phyloP scores from a whole-genome alignment of 2,329 filamentous ascomycete genomes.

The Metarhizium rileyi region DNA sequence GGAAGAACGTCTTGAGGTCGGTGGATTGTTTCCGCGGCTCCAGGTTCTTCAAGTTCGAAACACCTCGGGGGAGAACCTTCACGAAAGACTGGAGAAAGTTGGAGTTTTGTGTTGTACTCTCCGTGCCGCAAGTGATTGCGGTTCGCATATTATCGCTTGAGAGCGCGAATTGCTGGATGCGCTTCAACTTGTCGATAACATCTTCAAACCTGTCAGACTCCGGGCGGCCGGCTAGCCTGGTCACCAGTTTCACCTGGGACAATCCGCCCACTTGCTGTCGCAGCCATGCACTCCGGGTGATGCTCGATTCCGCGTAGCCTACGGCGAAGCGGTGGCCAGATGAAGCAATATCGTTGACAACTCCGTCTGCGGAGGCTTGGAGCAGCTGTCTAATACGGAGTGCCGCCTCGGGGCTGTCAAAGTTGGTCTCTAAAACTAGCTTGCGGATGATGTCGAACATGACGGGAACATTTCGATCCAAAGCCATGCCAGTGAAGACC shows the following conservation, averaged over 20 bases:
- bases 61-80: conserved; percentile 15
- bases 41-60: conserved; percentile 29
- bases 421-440: conserved; percentile 79
- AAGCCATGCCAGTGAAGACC: conserved; percentile 72
- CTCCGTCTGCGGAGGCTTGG: conserved; percentile 77
- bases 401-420: conserved; percentile 72
- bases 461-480: conserved; percentile 80
- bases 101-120: conserved; percentile 62
- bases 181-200: conserved; percentile 73
- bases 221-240: conserved; percentile 63
- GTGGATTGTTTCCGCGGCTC: conserved; percentile 28
- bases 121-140: conserved; percentile 75
- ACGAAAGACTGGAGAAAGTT: conserved; percentile 63
- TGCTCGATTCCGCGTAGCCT: conserved; percentile 69
- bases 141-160: conserved; percentile 61
- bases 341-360: conserved; percentile 84
- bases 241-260: conserved; percentile 77
- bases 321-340: conserved; percentile 83
- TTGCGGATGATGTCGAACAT: conserved; percentile 83
- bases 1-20: conserved; percentile 74
- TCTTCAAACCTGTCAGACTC: conserved; percentile 61
- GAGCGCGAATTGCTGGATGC: conserved; percentile 72
- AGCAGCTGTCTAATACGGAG: conserved; percentile 78
- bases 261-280: conserved; percentile 85
- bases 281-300: conserved; percentile 62